Base-by-base conservation (phyloP, 2,329 filamentous ascomycete species). In the Microcyclosporella mali region DNA sequence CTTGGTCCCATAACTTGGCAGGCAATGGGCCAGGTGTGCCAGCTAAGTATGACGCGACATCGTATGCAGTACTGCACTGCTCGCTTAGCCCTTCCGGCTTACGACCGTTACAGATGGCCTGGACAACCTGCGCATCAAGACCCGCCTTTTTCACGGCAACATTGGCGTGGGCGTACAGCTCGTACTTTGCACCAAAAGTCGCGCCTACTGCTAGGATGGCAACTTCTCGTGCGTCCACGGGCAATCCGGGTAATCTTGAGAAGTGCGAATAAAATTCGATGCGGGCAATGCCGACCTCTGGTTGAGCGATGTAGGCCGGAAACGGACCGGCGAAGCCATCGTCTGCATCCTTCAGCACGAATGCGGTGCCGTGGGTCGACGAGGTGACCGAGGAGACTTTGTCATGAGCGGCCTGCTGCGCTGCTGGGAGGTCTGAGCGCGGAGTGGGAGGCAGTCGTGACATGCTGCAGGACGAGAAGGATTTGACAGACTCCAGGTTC, bases 141-240 rank as follows among this genome's bases (percentile, higher is more conserved):
- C 34, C 43, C 3, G 41, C 47, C 3, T 34, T 31, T 29, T 50
- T 51, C 15, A 39, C 36, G 9, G 53, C 55, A 14, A 57, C 39
- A 16, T 45, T 39, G 6, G 33, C 38, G 29, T 58, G 54, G 7
- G 56, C 50, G 30, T 58, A 58, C 10, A 57, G 37, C 44, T 57
- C 55, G 33, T 55, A 58, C 12, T 19, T 45, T 2, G 55, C 49
- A 25, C 53, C 37, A 43, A 47, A 57, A 12, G 48, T 36, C 18
- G 49, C 46, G 4, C 55, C 54, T 18, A 43, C 45, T 15, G 52
- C 46, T 17, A 59, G 45, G 7, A 57, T 57, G 8, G 52, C 54
- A 8, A 48, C 50, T 37, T 57, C 54, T 18, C 47, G 49, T 2
- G 45, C 56, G 17, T 56, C 51, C 1, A 30, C 12, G 0, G 55